Conservation (phyloP, 2,329 filamentous ascomycete species). For the Coniochaeta sp. region DNA sequence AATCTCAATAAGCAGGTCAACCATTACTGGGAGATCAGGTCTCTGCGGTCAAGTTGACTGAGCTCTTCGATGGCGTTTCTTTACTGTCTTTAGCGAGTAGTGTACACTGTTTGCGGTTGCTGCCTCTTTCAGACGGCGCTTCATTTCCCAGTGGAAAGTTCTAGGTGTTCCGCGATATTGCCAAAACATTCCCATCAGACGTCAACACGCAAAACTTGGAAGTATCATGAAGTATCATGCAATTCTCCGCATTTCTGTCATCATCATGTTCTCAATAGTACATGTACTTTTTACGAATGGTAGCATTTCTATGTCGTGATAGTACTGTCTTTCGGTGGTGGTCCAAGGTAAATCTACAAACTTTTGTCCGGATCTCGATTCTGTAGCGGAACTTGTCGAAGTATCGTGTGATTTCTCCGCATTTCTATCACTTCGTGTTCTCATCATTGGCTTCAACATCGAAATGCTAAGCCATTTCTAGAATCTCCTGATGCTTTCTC, state of each 20-base stretch:
- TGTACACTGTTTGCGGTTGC: no score
- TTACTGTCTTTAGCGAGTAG: not conserved
- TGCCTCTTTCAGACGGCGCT: not conserved
- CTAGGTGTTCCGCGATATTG: not conserved
- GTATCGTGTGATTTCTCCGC: not conserved
- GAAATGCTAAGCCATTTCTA: not conserved
- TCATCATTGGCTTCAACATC: not conserved
- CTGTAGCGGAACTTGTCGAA: not conserved
- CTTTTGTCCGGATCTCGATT: not conserved
- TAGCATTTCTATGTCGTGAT: not conserved
- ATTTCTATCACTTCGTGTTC: not conserved
- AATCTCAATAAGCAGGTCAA: not conserved
- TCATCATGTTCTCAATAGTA: no score
- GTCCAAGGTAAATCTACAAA: not conserved
- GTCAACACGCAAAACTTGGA: not conserved
- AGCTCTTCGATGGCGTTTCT: not conserved
- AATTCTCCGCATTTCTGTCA: no score
- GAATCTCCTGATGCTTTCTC: conserved; percentile 2
- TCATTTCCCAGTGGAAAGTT: not conserved
- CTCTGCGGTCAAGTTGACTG: not conserved
- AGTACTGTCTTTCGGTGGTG: not conserved
- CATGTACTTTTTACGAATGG: not conserved
- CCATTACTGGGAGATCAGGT: not conserved
- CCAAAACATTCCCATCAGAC: not conserved
- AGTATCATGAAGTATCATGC: no score